A percentile compares a stretch with the other conserved stretches of the same genome.
These are phyloP conservation scores for Pyrenochaeta sp. DNA, from an alignment of 2,329 filamentous ascomycete species.

Conservation along the genomic window DNA sequence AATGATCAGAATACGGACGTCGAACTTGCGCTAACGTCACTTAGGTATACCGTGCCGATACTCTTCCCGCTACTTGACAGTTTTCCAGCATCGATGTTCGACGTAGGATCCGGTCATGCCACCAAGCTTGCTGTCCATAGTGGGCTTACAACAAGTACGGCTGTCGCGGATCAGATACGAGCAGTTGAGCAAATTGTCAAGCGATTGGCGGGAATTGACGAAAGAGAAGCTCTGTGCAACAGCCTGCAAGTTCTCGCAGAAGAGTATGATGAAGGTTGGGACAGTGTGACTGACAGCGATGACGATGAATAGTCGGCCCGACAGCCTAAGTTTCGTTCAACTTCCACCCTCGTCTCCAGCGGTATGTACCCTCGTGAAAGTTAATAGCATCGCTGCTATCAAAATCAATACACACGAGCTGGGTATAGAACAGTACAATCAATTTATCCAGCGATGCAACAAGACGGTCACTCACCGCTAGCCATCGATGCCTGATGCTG, in stretches of 20 bases:
- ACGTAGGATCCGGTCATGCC: conserved; percentile 51
- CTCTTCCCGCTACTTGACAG: conserved; percentile 82
- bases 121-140: conserved; percentile 56
- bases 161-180: conserved; percentile 74
- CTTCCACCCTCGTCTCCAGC: neutral
- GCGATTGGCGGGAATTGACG: conserved; percentile 73
- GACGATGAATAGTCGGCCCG: conserved; percentile 64
- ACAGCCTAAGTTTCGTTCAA: neutral
- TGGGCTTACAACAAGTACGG: conserved; percentile 76
- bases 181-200: conserved; percentile 69
- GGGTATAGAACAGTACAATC: conserved; percentile 1
- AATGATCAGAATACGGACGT: conserved; percentile 11
- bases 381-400: conserved; percentile 2
- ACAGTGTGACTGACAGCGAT: conserved; percentile 70
- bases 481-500: conserved; percentile 9
- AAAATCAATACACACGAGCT: conserved; percentile 25
- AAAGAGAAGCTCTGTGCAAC: conserved; percentile 84
- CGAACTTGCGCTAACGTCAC: conserved; percentile 24
- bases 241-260: conserved; percentile 83
- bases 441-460: neutral
- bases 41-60: conserved; percentile 63
- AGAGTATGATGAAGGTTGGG: conserved; percentile 89
- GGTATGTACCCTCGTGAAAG: neutral
- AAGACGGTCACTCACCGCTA: neutral
- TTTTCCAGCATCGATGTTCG: conserved; percentile 76